Evolutionary conservation across 164 flowering plant species (phyloP).

Genomic region (Umbilicus rupestris): DNA sequence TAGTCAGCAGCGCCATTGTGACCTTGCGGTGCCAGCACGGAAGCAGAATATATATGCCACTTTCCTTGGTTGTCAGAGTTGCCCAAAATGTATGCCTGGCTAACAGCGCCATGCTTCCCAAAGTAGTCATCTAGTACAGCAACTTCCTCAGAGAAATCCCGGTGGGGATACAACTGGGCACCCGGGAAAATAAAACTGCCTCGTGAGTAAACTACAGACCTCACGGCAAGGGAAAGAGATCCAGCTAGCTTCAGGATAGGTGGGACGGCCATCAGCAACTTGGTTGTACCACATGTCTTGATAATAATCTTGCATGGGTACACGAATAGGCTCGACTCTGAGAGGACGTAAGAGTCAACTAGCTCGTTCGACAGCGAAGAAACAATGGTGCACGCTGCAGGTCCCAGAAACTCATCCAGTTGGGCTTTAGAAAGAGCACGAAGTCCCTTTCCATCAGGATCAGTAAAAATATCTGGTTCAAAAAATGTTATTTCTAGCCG

Average conservation of each 20-base stretch:
- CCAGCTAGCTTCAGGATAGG: slow-evolving; percentile 50
- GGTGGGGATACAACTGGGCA: slow-evolving; percentile 68
- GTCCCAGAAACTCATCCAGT: slow-evolving; percentile 56
- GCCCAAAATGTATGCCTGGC: slow-evolving; percentile 57
- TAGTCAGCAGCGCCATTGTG: slow-evolving; percentile 16
- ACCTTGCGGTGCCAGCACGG: slow-evolving; percentile 15
- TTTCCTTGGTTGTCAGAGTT: slow-evolving; percentile 26
- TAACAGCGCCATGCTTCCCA: slow-evolving; percentile 32
- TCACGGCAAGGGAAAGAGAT: slow-evolving; percentile 38
- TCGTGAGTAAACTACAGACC: slow-evolving; percentile 63
- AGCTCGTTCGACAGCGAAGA: slow-evolving; percentile 45
- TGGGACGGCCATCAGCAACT: slow-evolving; percentile 66
- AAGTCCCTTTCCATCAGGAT: slow-evolving; percentile 52
- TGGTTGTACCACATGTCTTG: slow-evolving; percentile 90
- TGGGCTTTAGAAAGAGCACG: slow-evolving; percentile 47
- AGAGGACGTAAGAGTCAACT: slow-evolving; percentile 80
- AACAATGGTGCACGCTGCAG: slow-evolving; percentile 84
- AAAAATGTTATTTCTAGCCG: slow-evolving; percentile 70
- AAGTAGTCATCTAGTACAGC: slow-evolving; percentile 54
- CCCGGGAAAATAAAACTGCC: slow-evolving; percentile 78
- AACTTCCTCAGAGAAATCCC: slow-evolving; percentile 77
- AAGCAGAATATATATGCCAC: slow-evolving; percentile 81
- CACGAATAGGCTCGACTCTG: slow-evolving; percentile 86
- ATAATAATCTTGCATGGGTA: slow-evolving; percentile 68
- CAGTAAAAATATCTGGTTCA: slow-evolving; percentile 48